These are phyloP conservation scores for Linnemannia exigua DNA, from an alignment of 192 early-diverging fungal genomes.

Conservation along the genomic window DNA sequence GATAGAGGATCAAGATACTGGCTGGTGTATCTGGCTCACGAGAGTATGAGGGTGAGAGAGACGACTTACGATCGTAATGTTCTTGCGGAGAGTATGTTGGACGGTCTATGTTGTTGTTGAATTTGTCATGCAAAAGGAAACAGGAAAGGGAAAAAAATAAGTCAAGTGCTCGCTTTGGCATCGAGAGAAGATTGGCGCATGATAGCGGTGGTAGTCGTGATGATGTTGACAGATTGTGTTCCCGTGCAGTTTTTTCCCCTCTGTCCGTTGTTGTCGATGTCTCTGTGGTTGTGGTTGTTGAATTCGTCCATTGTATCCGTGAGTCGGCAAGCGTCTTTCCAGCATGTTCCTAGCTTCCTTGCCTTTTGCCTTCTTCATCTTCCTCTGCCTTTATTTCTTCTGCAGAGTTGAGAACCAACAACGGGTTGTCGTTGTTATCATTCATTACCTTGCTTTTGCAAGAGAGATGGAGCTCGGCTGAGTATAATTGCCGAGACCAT, in stretches of 20 bases:
- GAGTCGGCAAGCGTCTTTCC: not conserved
- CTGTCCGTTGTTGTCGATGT: not conserved
- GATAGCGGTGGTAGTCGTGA: slow-evolving; percentile 7
- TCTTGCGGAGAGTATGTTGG: slow-evolving; percentile 45
- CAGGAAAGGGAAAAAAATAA: slow-evolving; percentile 1
- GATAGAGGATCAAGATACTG: not conserved
- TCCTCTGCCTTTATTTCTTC: not conserved
- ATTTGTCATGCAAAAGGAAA: slow-evolving; percentile 14
- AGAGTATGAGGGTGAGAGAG: not conserved
- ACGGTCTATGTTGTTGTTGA: slow-evolving; percentile 19
- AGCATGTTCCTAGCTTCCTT: not conserved
- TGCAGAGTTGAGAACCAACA: not conserved
- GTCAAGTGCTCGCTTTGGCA: slow-evolving; percentile 27
- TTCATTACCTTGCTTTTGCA: slow-evolving; percentile 60
- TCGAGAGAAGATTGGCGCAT: slow-evolving; percentile 7
- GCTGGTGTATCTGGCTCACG: not conserved
- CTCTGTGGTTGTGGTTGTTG: not conserved
- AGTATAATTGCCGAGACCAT: slow-evolving; percentile 12
- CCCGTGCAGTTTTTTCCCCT: not conserved
- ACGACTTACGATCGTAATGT: slow-evolving; percentile 43
- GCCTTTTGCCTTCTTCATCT: not conserved
- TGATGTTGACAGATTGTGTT: not conserved
- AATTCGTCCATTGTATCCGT: not conserved
- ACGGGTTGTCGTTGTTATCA: not conserved
- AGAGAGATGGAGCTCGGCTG: slow-evolving; percentile 61